Evolutionary conservation across 2,329 filamentous ascomycete species (phyloP).

Genomic region (Fusarium cicatricum): DNA sequence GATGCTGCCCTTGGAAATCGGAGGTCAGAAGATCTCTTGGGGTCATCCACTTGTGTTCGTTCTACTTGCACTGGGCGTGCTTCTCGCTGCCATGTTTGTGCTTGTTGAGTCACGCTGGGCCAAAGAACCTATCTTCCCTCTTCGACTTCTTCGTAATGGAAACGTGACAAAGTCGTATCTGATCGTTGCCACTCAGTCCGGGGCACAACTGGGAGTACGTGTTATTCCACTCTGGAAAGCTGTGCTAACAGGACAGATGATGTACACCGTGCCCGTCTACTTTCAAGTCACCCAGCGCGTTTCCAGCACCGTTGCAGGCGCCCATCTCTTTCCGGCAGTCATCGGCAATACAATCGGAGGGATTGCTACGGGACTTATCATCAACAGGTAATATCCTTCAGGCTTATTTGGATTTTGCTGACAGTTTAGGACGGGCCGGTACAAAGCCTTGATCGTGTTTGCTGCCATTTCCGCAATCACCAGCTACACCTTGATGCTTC

Average conservation of each 20-base stretch:
- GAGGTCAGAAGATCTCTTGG: constrained; percentile 62
- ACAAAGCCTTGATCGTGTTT: constrained; percentile 62
- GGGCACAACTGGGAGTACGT: constrained; percentile 49
- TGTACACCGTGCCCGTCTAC: constrained; percentile 74
- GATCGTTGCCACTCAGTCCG: constrained; percentile 65
- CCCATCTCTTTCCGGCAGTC: constrained; percentile 73
- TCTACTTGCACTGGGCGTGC: constrained; percentile 48
- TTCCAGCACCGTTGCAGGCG: constrained; percentile 65
- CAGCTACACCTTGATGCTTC: constrained; percentile 60
- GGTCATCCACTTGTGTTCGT: constrained; percentile 52
- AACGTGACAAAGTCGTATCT: constrained; percentile 63
- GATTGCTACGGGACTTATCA: constrained; percentile 64
- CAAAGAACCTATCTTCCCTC: constrained; percentile 65
- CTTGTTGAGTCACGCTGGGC: constrained; percentile 55
- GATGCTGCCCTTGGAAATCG: constrained; percentile 60
- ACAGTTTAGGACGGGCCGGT: constrained; percentile 61
- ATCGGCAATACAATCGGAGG: constrained; percentile 72
- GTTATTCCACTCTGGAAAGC: accelerated
- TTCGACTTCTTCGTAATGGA: constrained; percentile 60
- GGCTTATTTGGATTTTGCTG: not conserved
- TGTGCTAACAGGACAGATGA: constrained; percentile 41
- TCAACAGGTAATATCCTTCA: constrained; percentile 51
- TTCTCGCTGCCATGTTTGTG: constrained; percentile 53
- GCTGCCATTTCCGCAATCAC: constrained; percentile 58
- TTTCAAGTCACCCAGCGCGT: constrained; percentile 69